Evolutionary conservation across 371 early-diverging fungal genomes (phyloP), one percentile per base, ranked within the genome.

Genomic region (Mucor mucedo): DNA sequence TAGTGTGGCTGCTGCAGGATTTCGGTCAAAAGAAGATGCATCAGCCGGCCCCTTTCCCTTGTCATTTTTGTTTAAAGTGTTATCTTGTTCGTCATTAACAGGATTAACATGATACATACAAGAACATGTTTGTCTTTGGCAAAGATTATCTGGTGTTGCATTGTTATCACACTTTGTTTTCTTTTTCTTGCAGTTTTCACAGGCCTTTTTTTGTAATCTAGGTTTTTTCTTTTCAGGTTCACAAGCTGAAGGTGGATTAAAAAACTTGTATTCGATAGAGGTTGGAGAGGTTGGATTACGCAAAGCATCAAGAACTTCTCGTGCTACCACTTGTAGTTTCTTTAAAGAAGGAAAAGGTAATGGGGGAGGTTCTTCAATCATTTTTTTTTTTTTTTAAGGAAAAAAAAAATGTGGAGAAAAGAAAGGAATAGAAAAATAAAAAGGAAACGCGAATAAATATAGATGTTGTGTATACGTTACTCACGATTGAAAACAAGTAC

Each of bases 121-220:
- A 14, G 47, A 40, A 52, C 65, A 70, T n/a, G 14, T 56, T 5
- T 52, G 13, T 21, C 52, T 70, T 48, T 47, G 49, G 45, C 69
- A 69, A 27, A 10, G 52, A 3, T 69, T 61, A 28, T 60, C 39
- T 30, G 53, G 58, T 28, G 45, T 21, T 13, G 54, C 48, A 28
- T 62, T 65, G 5, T 48, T 62, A 50, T 71, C 71, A 53, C 71
- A 71, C 32, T 55, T 48, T 0, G 57, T 42, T 39, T 71, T 71
- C 11, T 62, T 66, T 28, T 50, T 64, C 39, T 62, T 67, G 16
- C 71, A 71, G 13, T 29, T 30, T 40, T 67, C 64, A 39, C 71
- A 71, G 21, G 67, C 52, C 28, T 54, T 48, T 21, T 59, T 62
- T 29, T 62, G 48, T 39, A 53, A 27, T 44, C 50, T 58, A 2